A percentile compares a stretch with the other conserved stretches of the same genome.
phyloP scores from a whole-genome alignment of 805 yeast species.

The Candida quercuum region DNA sequence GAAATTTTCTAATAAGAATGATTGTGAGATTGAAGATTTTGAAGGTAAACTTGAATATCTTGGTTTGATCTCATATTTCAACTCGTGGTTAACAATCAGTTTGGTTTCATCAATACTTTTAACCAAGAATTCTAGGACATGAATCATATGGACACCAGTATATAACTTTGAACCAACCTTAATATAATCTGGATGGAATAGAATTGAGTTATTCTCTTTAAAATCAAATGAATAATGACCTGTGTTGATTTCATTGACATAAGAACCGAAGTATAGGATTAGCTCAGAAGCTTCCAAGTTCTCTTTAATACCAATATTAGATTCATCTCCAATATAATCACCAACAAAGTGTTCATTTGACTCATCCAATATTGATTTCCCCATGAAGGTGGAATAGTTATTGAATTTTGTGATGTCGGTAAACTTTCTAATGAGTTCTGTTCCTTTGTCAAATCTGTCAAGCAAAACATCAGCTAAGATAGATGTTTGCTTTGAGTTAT shows the following conservation, averaged over 20 bases:
- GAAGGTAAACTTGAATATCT: conserved; percentile 22
- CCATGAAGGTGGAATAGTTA: conserved; percentile 58
- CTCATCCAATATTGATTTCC: conserved; percentile 73
- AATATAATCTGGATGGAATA: conserved; percentile 49
- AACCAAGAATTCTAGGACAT: conserved; percentile 43
- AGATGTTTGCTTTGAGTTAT: conserved; percentile 52
- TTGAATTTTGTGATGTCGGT: conserved; percentile 40
- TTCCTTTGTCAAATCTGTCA: conserved; percentile 50
- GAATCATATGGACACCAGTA: conserved; percentile 41
- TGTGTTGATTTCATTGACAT: conserved; percentile 61
- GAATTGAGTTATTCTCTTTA: conserved; percentile 35
- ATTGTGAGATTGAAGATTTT: conserved; percentile 39
- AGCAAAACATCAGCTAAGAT: conserved; percentile 68
- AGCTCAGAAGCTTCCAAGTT: conserved; percentile 57
- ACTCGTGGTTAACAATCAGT: conserved; percentile 14
- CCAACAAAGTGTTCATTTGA: conserved; percentile 61
- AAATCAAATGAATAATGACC: conserved; percentile 56
- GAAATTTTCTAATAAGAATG: conserved; percentile 35
- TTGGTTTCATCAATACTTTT: conserved; percentile 27
- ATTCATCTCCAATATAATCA: conserved; percentile 60
- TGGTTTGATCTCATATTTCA: conserved; percentile 13
- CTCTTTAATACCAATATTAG: conserved; percentile 41
- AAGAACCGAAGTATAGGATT: conserved; percentile 65
- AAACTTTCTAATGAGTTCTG: conserved; percentile 40
- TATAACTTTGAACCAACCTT: conserved; percentile 37